Percentiles rank a stretch among this genome's conserved stretches.
Conservation (phyloP, 371 early-diverging fungal genomes). For the Mortierella polycephala region DNA sequence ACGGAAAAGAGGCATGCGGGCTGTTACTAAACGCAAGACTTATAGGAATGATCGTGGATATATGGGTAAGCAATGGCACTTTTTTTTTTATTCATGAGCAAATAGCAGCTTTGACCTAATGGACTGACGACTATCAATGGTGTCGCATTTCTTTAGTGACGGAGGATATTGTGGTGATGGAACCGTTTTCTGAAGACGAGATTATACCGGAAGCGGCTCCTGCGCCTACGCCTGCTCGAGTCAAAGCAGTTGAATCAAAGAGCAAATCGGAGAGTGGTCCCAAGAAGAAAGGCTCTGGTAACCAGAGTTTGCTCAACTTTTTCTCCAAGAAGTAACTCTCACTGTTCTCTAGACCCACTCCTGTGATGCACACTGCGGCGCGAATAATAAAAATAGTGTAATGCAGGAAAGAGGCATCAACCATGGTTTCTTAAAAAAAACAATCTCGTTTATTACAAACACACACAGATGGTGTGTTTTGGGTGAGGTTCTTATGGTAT, state of each 20-base stretch:
- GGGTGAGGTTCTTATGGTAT: too few species aligned
- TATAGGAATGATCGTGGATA: constrained; percentile 61
- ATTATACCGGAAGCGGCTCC: constrained; percentile 9
- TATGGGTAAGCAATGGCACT: constrained; percentile 49
- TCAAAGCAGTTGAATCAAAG: constrained; percentile 4
- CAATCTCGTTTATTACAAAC: too few species aligned
- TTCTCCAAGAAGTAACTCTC: constrained; percentile 31
- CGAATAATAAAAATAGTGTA: neutral
- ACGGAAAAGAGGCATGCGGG: constrained; percentile 46
- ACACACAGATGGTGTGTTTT: too few species aligned
- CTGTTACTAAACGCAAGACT: constrained; percentile 61
- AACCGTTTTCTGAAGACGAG: constrained; percentile 50
- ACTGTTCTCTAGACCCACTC: neutral
- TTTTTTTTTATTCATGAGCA: neutral
- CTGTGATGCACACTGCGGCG: too few species aligned
- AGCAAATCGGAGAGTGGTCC: constrained; percentile 9
- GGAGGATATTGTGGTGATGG: constrained; percentile 41
- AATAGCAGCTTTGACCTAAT: too few species aligned
- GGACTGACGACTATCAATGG: neutral
- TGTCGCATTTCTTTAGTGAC: constrained; percentile 23
- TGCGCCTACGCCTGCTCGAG: constrained; percentile 17
- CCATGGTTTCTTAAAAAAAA: too few species aligned
- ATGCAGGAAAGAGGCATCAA: too few species aligned
- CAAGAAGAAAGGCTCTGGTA: constrained; percentile 48
- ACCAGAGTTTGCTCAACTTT: constrained; percentile 53